These are phyloP conservation scores for Filobasidium wieringae DNA, from an alignment of 768 basidiomycete species.

Conservation along the genomic window DNA sequence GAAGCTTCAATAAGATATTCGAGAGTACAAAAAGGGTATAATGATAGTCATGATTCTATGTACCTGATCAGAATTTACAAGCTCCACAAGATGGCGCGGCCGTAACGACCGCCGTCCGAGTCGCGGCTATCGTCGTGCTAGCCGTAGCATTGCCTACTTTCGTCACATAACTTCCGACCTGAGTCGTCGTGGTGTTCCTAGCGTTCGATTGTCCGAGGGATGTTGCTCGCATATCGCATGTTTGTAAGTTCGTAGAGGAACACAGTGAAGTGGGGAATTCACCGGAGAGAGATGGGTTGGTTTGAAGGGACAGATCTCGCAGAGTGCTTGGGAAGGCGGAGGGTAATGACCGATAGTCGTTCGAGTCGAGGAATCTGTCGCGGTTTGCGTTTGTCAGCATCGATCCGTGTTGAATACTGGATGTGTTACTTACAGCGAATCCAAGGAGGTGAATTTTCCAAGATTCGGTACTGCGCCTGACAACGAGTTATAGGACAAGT, in stretches of 20 bases:
- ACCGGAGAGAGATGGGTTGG: constrained; percentile 30
- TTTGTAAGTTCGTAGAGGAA: constrained; percentile 15
- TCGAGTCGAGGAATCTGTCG: constrained; percentile 28
- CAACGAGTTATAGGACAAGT: constrained; percentile 36
- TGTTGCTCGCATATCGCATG: constrained; percentile 33
- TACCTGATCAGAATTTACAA: constrained; percentile 16
- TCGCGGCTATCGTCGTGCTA: neutral
- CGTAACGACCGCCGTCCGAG: neutral
- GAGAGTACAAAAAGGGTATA: neutral
- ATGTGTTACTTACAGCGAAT: constrained; percentile 26
- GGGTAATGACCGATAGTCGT: constrained; percentile 27
- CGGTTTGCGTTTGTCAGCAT: neutral
- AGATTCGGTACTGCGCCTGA: constrained; percentile 26
- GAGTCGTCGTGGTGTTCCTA: constrained; percentile 4
- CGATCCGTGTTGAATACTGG: neutral
- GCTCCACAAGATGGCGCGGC: constrained; percentile 11
- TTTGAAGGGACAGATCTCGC: constrained; percentile 27
- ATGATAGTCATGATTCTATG: no score
- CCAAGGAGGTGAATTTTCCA: constrained; percentile 17
- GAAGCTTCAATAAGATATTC: no score
- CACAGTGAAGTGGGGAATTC: constrained; percentile 27
- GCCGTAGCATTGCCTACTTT: neutral
- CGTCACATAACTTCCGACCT: neutral
- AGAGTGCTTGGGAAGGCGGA: constrained; percentile 28
- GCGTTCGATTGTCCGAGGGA: constrained; percentile 11